Percentiles rank a stretch among this genome's conserved stretches.
phyloP scores from a whole-genome alignment of 352 stramenopile genomes.

The Phytophthora multivora region DNA sequence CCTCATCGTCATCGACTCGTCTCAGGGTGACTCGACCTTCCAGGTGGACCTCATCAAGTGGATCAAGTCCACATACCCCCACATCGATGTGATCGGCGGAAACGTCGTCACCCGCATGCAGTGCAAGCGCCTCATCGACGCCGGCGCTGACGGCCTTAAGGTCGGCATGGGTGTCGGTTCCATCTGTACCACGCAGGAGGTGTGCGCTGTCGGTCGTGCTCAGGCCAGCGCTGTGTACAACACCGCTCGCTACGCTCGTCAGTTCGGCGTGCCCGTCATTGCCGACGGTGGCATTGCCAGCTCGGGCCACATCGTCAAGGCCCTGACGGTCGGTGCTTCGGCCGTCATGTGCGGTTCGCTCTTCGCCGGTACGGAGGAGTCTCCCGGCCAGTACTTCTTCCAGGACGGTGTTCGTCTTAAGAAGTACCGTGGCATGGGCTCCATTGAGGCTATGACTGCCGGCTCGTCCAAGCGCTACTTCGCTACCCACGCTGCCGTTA shows the following conservation, averaged over 20 bases:
- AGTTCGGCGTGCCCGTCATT: constrained; percentile 98
- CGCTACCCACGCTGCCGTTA: constrained; percentile 91
- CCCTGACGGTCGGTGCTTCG: constrained; percentile 96
- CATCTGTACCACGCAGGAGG: constrained; percentile 99
- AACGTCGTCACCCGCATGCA: constrained; percentile 99
- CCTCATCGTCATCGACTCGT: constrained; percentile 99
- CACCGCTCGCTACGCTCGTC: constrained; percentile 94
- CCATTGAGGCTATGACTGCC: constrained; percentile 99
- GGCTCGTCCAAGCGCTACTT: constrained; percentile 95
- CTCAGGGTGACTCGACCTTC: constrained; percentile 97
- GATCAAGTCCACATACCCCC: constrained; percentile 96
- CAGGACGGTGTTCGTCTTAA: constrained; percentile 99
- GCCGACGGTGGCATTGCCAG: constrained; percentile 99
- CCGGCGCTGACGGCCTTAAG: constrained; percentile 98
- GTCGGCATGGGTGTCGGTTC: constrained; percentile 99
- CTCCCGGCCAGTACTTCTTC: constrained; percentile 99
- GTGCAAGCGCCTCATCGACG: constrained; percentile 98
- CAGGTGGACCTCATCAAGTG: constrained; percentile 92
- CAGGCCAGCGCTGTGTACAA: constrained; percentile 99
- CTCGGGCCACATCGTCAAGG: constrained; percentile 99
- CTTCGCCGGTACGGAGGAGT: constrained; percentile 99
- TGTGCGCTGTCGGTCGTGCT: constrained; percentile 97
- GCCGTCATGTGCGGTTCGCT: constrained; percentile 99
- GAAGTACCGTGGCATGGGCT: constrained; percentile 99
- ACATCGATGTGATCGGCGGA: constrained; percentile 98